Evolutionary conservation across 2,329 filamentous ascomycete species (phyloP).

Genomic region (Penicillium rolfsii): DNA sequence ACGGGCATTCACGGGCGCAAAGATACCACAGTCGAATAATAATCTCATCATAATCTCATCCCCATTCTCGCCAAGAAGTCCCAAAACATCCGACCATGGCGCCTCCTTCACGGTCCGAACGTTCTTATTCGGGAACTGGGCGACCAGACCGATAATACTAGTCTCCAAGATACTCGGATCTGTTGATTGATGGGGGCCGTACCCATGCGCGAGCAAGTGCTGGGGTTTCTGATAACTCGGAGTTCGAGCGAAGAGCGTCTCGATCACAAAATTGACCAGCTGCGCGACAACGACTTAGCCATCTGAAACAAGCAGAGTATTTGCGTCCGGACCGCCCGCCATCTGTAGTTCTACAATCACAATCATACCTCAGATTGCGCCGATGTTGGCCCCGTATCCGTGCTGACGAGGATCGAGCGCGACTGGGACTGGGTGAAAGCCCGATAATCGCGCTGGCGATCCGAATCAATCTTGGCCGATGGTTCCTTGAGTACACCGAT

Average conservation of each 20-base stretch:
- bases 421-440: conserved; percentile 66
- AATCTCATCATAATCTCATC: conserved; percentile 78
- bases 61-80: conserved; percentile 72
- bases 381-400: conserved; percentile 48
- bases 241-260: conserved; percentile 70
- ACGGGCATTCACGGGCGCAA: conserved; percentile 62
- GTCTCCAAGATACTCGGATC: conserved; percentile 44
- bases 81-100: conserved; percentile 76
- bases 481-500: conserved; percentile 58
- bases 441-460: conserved; percentile 59
- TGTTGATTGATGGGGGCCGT: conserved; percentile 52
- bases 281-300: conserved; percentile 39
- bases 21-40: conserved; percentile 77
- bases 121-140: conserved; percentile 69
- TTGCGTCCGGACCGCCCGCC: not conserved
- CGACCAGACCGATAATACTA: conserved; percentile 67
- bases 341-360: not conserved
- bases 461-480: conserved; percentile 34
- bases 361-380: conserved; percentile 66
- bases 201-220: conserved; percentile 85
- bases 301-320: conserved; percentile 12
- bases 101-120: conserved; percentile 67
- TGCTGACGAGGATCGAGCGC: conserved; percentile 38
- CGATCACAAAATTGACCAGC: conserved; percentile 78
- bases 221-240: conserved; percentile 59